Base-by-base conservation (phyloP, 2,329 filamentous ascomycete species). In the Xylaria sp. region DNA sequence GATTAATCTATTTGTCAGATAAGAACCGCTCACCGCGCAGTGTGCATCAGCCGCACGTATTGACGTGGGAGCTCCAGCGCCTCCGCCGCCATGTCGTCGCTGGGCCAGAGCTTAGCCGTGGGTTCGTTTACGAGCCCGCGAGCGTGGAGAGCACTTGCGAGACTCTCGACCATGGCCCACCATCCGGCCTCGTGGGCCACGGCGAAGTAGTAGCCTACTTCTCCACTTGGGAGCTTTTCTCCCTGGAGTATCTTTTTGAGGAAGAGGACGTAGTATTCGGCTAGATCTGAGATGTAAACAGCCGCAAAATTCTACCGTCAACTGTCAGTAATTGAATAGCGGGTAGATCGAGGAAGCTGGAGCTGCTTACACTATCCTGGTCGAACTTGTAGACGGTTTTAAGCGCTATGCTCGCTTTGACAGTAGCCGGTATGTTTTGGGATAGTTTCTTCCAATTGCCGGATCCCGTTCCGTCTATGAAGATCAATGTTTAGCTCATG, bases 181-280 rank as follows among this genome's bases (percentile, higher is more conserved):
- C 76, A 79, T 9, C 72, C 64, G 0, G 69, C 56, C 8, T 69
- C 72, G 44, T 82, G 78, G 3, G 76, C 76, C 13, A 76, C 60
- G 3, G 73, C 73, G 50, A 81, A 81, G 66, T 80, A 80, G 65
- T 80, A 81, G 1, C 80, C 79, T 0, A 80, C 65, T 18, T 76
- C 73, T 0, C 78, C 78, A 41, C 65, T 77, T 1, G 78, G 75
- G 6, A 79, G 65, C 0, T 71, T 37, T 25, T 79, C 73, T 37
- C 72, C 66, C n/a, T 74, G 66, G 1, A 80, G 34, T 20, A 81
- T 76, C 28, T 76, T 78, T 20, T 72, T 69, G 2, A 78, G 25
- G 1, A 82, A 56, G 2, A 76, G 70, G 25, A 70, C 69, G 41
- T 80, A 81, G 15, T 80, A 73, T 7, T 72, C 72, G 3, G 72